Conservation (phyloP, 768 basidiomycete species). For the Boletus subparvulus region DNA sequence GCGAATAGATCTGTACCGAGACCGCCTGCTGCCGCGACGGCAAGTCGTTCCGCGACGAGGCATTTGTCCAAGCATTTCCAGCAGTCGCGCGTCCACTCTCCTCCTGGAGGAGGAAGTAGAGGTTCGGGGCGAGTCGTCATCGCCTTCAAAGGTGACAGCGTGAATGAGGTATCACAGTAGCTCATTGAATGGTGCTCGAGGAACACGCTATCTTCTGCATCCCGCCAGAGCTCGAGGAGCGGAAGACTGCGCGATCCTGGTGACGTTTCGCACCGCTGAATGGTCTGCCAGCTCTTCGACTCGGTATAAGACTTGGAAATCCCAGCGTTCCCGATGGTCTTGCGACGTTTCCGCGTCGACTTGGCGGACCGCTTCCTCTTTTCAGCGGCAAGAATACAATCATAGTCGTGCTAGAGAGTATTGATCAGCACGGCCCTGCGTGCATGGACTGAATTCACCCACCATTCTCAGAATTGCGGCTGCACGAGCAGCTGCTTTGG, state of each 20-base stretch:
- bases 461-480: slow-evolving; percentile 91
- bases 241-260: slow-evolving; percentile 36
- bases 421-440: not conserved
- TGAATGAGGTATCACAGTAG: slow-evolving; percentile 13
- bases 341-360: slow-evolving; percentile 39
- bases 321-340: slow-evolving; percentile 32
- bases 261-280: slow-evolving; percentile 15
- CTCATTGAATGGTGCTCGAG: slow-evolving; percentile 26
- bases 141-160: slow-evolving; percentile 18
- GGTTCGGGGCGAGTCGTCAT: not conserved
- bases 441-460: slow-evolving; percentile 19
- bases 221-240: slow-evolving; percentile 29
- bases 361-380: slow-evolving; percentile 30
- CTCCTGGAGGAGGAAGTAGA: slow-evolving; percentile 4
- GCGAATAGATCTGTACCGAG: slow-evolving; percentile 41
- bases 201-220: slow-evolving; percentile 31
- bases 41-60: slow-evolving; percentile 68
- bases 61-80: slow-evolving; percentile 82
- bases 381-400: slow-evolving; percentile 56
- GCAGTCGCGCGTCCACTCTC: slow-evolving; percentile 68
- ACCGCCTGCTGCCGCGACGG: slow-evolving; percentile 38
- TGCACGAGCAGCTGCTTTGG: slow-evolving; percentile 85
- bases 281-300: slow-evolving; percentile 9
- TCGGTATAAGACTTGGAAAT: slow-evolving; percentile 27
- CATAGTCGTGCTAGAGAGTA: slow-evolving; percentile 72